Conservation (phyloP, 2,329 filamentous ascomycete species). For the Colletotrichum kahawae region DNA sequence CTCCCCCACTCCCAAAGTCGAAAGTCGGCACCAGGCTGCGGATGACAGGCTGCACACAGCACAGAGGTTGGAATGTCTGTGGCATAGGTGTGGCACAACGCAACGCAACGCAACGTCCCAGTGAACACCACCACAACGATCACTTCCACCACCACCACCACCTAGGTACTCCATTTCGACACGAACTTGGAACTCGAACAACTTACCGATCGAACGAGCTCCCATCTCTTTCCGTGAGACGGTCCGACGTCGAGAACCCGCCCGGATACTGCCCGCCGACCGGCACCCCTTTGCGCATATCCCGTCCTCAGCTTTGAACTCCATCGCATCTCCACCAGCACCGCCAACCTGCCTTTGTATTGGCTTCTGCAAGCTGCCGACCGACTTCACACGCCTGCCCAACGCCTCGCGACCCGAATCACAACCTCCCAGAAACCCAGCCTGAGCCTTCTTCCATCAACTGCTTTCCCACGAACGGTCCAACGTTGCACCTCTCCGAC, state of each 20-base stretch:
- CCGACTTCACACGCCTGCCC: neutral
- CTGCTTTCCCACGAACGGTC: neutral
- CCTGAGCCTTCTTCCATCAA: neutral
- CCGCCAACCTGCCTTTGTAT: constrained; percentile 7
- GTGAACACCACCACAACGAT: neutral
- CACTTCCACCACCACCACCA: neutral
- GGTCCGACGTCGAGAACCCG: neutral
- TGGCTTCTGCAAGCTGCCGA: constrained; percentile 5
- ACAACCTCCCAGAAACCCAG: neutral
- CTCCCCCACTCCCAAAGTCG: constrained; percentile 1
- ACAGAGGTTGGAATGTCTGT: neutral
- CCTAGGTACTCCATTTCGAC: neutral
- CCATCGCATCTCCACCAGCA: constrained; percentile 15
- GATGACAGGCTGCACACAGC: neutral
- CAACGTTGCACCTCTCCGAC: neutral
- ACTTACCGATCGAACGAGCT: neutral
- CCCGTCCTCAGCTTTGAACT: neutral
- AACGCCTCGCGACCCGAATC: neutral
- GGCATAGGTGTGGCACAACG: neutral
- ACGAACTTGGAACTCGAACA: neutral
- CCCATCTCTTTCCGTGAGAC: neutral
- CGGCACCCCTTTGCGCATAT: neutral
- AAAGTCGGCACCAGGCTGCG: constrained; percentile 4
- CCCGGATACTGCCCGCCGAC: neutral
- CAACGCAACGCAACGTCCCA: neutral